phyloP scores from a whole-genome alignment of 2,329 filamentous ascomycete genomes.

The Colletotrichum spinosum region DNA sequence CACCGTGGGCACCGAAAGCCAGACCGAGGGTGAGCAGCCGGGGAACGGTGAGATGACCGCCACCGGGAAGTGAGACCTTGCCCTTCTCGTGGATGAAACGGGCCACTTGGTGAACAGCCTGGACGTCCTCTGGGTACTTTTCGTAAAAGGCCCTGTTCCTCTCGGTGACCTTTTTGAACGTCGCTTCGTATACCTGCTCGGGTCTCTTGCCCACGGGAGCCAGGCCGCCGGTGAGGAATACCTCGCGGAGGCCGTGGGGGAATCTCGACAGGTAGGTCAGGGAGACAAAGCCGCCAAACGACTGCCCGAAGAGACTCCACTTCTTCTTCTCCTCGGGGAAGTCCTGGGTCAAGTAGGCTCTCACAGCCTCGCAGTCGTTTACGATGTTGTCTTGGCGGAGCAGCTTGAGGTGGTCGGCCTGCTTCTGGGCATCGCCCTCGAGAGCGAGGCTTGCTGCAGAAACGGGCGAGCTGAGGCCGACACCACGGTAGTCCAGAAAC shows the following conservation, averaged over 20 bases:
- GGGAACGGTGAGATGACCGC: conserved; percentile 77
- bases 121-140: conserved; percentile 86
- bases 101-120: conserved; percentile 74
- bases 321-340: conserved; percentile 77
- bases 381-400: conserved; percentile 95
- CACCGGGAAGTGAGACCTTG: conserved; percentile 73
- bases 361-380: conserved; percentile 87
- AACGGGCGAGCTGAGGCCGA: conserved; percentile 85
- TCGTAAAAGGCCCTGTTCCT: conserved; percentile 84
- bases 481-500: conserved; percentile 91
- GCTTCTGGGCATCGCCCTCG: conserved; percentile 72
- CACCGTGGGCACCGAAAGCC: conserved; percentile 82
- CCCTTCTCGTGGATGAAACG: conserved; percentile 69
- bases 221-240: conserved; percentile 86
- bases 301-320: conserved; percentile 92
- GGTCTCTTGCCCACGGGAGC: conserved; percentile 79
- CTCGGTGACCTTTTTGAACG: conserved; percentile 76
- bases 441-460: conserved; percentile 77
- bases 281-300: conserved; percentile 89
- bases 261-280: conserved; percentile 86
- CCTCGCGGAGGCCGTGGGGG: conserved; percentile 82
- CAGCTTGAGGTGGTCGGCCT: conserved; percentile 83
- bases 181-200: conserved; percentile 79
- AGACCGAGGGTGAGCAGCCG: conserved; percentile 84
- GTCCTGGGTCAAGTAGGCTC: conserved; percentile 77